Conservation (phyloP, 164 flowering plant genomes). For the Umbilicus rupestris region DNA sequence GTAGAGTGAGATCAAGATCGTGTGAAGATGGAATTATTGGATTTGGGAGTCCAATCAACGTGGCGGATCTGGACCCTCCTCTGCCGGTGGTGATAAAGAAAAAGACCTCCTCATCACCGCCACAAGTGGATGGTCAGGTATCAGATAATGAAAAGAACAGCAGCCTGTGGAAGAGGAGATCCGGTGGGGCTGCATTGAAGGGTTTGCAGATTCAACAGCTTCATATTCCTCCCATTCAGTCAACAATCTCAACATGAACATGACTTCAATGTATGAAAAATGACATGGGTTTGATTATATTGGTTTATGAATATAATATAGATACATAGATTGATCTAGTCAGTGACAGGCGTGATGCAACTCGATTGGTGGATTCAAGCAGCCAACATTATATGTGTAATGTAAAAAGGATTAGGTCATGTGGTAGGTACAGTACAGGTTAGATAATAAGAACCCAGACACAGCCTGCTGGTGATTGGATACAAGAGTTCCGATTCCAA, state of each 20-base stretch:
- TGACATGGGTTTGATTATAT: too few species aligned
- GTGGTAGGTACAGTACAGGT: too few species aligned
- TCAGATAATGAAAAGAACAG: constrained; percentile 7
- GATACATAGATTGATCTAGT: too few species aligned
- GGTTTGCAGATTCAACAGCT: constrained; percentile 33
- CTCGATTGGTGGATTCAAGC: too few species aligned
- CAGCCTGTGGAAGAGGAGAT: constrained; percentile 59
- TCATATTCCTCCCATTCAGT: constrained; percentile 18
- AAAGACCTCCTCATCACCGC: constrained; percentile 6
- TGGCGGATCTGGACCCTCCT: constrained; percentile 60
- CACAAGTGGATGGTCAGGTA: not conserved
- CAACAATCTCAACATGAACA: constrained; percentile 18
- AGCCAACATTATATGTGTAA: too few species aligned
- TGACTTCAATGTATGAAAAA: too few species aligned
- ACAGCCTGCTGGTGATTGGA: constrained; percentile 5
- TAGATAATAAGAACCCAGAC: not conserved
- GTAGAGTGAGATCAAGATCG: constrained; percentile 13
- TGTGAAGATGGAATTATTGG: constrained; percentile 5
- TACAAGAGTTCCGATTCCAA: constrained; percentile 1
- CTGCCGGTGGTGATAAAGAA: constrained; percentile 46
- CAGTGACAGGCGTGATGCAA: too few species aligned
- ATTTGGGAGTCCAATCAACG: constrained; percentile 12
- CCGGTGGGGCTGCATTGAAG: constrained; percentile 27
- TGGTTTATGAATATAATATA: too few species aligned
- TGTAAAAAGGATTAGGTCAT: too few species aligned